A percentile compares a stretch with the other conserved stretches of the same genome.
phyloP scores from a whole-genome alignment of 1,139 yeast species.

The Nematodospora anomalae region DNA sequence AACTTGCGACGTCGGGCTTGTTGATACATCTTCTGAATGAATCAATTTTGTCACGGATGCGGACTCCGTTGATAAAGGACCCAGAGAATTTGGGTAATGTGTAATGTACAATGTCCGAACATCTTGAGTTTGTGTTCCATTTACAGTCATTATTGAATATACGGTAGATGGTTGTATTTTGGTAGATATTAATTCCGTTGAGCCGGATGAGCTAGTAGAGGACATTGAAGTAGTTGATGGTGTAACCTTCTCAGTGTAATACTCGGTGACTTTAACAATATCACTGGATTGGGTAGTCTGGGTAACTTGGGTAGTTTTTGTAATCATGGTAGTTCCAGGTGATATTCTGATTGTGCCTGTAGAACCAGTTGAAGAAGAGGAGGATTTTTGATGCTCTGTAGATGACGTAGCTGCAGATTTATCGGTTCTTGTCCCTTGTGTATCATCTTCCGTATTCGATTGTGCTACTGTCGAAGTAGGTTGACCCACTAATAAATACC shows the following conservation, averaged over 20 bases:
- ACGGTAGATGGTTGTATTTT: constrained; percentile 15
- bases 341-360: constrained; percentile 3
- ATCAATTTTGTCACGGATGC: not conserved
- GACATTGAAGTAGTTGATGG: constrained; percentile 19
- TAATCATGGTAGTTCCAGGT: constrained; percentile 15
- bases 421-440: constrained; percentile 16
- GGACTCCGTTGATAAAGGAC: not conserved
- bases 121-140: constrained; percentile 22
- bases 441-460: too few species aligned
- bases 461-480: constrained; percentile 23
- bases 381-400: not conserved
- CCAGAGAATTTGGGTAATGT: constrained; percentile 5
- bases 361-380: constrained; percentile 1
- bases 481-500: constrained; percentile 33
- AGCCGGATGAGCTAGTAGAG: constrained; percentile 10
- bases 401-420: constrained; percentile 1
- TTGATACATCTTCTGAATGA: constrained; percentile 2
- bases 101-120: constrained; percentile 23
- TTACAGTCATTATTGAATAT: constrained; percentile 20
- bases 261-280: constrained; percentile 12
- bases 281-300: constrained; percentile 13
- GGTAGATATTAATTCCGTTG: constrained; percentile 3
- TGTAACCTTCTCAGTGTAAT: constrained; percentile 8
- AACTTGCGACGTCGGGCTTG: constrained; percentile 2
- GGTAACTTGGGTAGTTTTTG: constrained; percentile 18